phyloP scores from a whole-genome alignment of 805 yeast species.

The Kluyveromyces siamensis region DNA sequence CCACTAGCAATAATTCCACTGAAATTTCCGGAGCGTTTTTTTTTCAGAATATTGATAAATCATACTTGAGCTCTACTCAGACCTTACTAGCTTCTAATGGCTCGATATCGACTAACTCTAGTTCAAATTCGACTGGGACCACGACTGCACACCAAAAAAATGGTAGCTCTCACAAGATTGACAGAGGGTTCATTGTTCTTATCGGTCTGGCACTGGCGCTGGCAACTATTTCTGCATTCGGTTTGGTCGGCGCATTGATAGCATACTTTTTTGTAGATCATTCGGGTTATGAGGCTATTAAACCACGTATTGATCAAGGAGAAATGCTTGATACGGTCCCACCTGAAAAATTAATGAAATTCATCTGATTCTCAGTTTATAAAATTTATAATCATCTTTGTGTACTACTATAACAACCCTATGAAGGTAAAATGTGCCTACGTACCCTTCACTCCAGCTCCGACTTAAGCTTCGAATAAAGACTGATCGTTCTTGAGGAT shows the following conservation, averaged over 20 bases:
- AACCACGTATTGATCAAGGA: slow-evolving; percentile 49
- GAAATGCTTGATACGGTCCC: slow-evolving; percentile 57
- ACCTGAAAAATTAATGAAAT: slow-evolving; percentile 42
- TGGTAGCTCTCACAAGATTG: slow-evolving; percentile 14
- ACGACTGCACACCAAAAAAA: slow-evolving; percentile 9
- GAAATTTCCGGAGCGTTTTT: slow-evolving; percentile 29
- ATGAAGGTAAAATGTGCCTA: neutral
- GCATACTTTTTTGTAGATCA: slow-evolving; percentile 30
- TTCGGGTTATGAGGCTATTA: slow-evolving; percentile 36
- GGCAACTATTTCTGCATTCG: slow-evolving; percentile 37
- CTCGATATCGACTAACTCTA: slow-evolving; percentile 9
- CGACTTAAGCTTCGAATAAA: neutral
- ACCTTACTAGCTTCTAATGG: slow-evolving; percentile 8
- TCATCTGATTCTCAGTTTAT: slow-evolving; percentile 11
- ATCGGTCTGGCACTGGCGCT: slow-evolving; percentile 61
- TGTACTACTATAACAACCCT: neutral
- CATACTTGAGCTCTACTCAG: slow-evolving; percentile 25
- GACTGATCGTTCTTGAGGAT: neutral
- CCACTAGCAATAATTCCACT: slow-evolving; percentile 20
- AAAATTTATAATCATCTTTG: neutral
- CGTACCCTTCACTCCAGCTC: neutral
- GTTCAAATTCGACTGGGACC: slow-evolving; percentile 12
- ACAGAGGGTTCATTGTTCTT: slow-evolving; percentile 57
- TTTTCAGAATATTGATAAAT: slow-evolving; percentile 31
- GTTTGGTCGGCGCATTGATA: slow-evolving; percentile 30